Conservation (phyloP, 2,329 filamentous ascomycete species). For the Phaeoacremonium minimum region DNA sequence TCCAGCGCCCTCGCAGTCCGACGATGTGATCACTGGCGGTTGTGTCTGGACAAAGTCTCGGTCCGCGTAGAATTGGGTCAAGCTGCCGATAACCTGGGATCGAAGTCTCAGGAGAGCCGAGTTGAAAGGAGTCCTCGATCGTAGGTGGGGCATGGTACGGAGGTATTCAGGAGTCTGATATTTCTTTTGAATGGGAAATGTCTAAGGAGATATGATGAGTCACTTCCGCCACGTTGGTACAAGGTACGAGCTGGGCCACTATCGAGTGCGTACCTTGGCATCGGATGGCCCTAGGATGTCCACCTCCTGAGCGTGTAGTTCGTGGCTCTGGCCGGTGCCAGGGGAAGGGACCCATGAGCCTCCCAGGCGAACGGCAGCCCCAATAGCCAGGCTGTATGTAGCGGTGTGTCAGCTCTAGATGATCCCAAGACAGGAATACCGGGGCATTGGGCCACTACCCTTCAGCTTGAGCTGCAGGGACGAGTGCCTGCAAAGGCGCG, state of each 20-base stretch:
- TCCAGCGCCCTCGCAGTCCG: slow-evolving; percentile 93
- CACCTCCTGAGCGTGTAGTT: slow-evolving; percentile 70
- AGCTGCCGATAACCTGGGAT: slow-evolving; percentile 69
- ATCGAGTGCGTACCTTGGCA: slow-evolving; percentile 54
- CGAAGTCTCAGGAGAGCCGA: slow-evolving; percentile 76
- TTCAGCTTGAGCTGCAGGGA: slow-evolving; percentile 66
- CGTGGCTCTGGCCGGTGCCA: slow-evolving; percentile 67
- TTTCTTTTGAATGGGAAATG: slow-evolving; percentile 93
- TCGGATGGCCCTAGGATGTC: slow-evolving; percentile 73
- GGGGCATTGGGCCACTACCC: slow-evolving; percentile 50
- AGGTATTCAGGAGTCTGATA: slow-evolving; percentile 88
- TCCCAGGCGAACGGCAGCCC: slow-evolving; percentile 71
- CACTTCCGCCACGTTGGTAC: background rate
- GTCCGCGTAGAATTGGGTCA: slow-evolving; percentile 71
- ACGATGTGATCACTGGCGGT: slow-evolving; percentile 91
- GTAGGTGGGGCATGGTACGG: slow-evolving; percentile 81
- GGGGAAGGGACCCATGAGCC: slow-evolving; percentile 74
- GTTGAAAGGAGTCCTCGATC: slow-evolving; percentile 76
- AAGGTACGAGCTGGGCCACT: too few species aligned
- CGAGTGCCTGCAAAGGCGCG: slow-evolving; percentile 73
- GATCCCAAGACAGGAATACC: slow-evolving; percentile 14
- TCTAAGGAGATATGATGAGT: slow-evolving; percentile 42
- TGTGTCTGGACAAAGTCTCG: slow-evolving; percentile 78
- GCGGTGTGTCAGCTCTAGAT: slow-evolving; percentile 23
- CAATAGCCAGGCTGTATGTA: slow-evolving; percentile 66